Evolutionary conservation across 2,329 filamentous ascomycete species (phyloP), one percentile per base, ranked within the genome.

Genomic region (Fusarium cicatricum): DNA sequence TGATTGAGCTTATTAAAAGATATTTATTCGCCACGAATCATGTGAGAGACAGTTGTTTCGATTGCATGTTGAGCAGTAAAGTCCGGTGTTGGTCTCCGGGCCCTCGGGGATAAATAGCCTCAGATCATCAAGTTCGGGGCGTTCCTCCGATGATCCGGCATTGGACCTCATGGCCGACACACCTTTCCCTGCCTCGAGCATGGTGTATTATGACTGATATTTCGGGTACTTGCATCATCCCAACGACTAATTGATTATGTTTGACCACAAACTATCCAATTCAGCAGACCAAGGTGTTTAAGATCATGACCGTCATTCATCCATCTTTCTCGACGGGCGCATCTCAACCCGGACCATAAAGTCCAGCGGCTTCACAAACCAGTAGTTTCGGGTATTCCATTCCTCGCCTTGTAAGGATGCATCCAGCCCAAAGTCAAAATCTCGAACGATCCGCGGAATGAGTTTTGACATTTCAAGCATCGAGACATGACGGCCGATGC

Each of bases 401-500:
- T 48, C 37, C 2, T 48, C 21, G 0, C 23, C 9, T 5, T 39
- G 38, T 1, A 63, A 39, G 1, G 33, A 39, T 11, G 1, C 40
- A 55, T 15, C 55, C 2, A 65, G 41, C 0, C 28, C 26, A n/a
- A 68, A 68, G 7, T 68, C 40, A 21, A 68, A 68, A 2, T 68
- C 65, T 9, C 61, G 55, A 3, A 68, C 31, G 2, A 68, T 50
- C 11, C 48, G 33, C 0, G 65, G 65, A 1, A 68, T 52, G 2
- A 68, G 55, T 14, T 68, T 68, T 0, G 55, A 61, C 54, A 68
- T 68, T n/a, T 68, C 65, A 4, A 68, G 61, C 44, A 65, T 63
- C 0, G 65, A 68, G 9, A 68, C 54, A 3, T 68, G 65, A 0
- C 63, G 62, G 0, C 65, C 65, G 5, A 68, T 66, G 1, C 65